phyloP scores from a whole-genome alignment of 78 protist genomes.

The Chrysochromulina parva region DNA sequence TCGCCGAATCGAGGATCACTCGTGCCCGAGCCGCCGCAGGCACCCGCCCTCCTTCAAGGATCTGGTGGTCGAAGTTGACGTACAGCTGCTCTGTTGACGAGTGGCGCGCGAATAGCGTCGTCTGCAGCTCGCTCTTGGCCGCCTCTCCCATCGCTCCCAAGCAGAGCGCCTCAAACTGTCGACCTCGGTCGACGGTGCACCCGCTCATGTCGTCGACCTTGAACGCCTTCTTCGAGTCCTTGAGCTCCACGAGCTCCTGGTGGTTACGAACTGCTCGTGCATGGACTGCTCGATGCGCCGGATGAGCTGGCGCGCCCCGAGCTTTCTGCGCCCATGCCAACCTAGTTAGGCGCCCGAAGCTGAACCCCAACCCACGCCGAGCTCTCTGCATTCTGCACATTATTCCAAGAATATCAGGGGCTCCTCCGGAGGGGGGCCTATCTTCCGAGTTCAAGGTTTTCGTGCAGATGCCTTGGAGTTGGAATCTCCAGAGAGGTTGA shows the following conservation, averaged over 20 bases:
- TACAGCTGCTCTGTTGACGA: not conserved
- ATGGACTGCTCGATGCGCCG: constrained; percentile 72
- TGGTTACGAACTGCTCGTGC: constrained; percentile 45
- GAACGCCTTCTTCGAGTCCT: constrained; percentile 67
- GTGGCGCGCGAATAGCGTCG: constrained; percentile 53
- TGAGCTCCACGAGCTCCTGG: constrained; percentile 42
- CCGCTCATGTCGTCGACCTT: constrained; percentile 69
- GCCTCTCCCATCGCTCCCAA: constrained; percentile 48
- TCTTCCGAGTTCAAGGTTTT: too few species aligned
- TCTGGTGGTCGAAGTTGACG: constrained; percentile 69
- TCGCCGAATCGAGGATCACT: constrained; percentile 40
- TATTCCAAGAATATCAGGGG: too few species aligned
- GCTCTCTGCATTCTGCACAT: too few species aligned
- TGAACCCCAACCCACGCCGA: too few species aligned
- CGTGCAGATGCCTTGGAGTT: too few species aligned
- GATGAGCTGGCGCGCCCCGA: constrained; percentile 74
- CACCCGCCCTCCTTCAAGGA: constrained; percentile 56
- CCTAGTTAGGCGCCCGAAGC: too few species aligned
- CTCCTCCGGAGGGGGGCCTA: too few species aligned
- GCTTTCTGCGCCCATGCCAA: too few species aligned
- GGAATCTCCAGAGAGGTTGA: too few species aligned
- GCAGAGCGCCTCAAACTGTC: not conserved
- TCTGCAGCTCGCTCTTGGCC: constrained; percentile 32
- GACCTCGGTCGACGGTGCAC: not conserved
- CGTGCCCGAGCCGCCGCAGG: constrained; percentile 48